Conservation (phyloP, 2,329 filamentous ascomycete genomes). For the Venturia effusa region DNA sequence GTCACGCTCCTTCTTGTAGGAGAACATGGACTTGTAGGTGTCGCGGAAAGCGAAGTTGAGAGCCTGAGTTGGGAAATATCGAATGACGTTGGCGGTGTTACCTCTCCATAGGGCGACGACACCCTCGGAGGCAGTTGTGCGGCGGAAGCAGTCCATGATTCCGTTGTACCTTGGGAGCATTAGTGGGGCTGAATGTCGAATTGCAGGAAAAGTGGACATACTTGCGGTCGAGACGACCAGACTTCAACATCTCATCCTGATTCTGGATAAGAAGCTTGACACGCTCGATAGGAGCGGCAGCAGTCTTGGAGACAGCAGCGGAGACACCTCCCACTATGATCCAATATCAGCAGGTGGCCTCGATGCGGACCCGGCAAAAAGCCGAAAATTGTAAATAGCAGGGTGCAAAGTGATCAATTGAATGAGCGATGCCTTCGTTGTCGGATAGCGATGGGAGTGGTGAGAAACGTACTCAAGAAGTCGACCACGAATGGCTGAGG, state of each 20-base stretch:
- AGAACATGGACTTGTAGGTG: constrained; percentile 99
- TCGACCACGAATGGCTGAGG: constrained; percentile 84
- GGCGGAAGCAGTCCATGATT: constrained; percentile 90
- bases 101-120: constrained; percentile 94
- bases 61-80: constrained; percentile 99
- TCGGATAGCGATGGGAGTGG: constrained; percentile 9
- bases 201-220: constrained; percentile 41
- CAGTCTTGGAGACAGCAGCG: constrained; percentile 99
- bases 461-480: constrained; percentile 82
- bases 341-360: not conserved
- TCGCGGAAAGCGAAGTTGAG: constrained; percentile 99
- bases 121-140: constrained; percentile 86
- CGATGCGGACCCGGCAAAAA: not conserved
- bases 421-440: constrained; percentile 13
- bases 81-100: constrained; percentile 99
- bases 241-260: constrained; percentile 99
- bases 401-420: constrained; percentile 16
- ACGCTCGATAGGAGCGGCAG: constrained; percentile 99
- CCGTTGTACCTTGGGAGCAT: constrained; percentile 55
- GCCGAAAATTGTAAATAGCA: not conserved
- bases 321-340: constrained; percentile 95
- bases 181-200: not conserved
- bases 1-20: constrained; percentile 99
- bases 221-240: constrained; percentile 94
- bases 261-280: constrained; percentile 99